Conservation (phyloP, 2,329 filamentous ascomycete species). For the Exophiala mesophila region DNA sequence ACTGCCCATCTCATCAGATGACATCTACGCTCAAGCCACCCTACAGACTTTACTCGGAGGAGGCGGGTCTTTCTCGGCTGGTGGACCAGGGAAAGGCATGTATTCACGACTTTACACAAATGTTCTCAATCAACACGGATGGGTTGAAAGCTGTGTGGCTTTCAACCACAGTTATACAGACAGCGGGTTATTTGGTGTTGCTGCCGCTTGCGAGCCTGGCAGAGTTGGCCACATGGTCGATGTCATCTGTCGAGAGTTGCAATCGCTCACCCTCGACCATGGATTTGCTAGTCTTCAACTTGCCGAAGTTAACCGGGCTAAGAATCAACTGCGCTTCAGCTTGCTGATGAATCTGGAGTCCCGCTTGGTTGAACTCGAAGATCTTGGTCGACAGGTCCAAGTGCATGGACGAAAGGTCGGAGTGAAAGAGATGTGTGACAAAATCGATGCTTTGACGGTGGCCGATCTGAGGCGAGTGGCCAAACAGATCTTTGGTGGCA, state of each 20-base stretch:
- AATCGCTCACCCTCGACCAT: constrained; percentile 67
- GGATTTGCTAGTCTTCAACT: constrained; percentile 69
- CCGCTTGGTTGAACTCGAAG: constrained; percentile 95
- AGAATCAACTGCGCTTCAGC: constrained; percentile 88
- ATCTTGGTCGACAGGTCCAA: constrained; percentile 90
- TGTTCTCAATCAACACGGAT: constrained; percentile 93
- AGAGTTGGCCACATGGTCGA: constrained; percentile 81
- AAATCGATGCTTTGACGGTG: constrained; percentile 77
- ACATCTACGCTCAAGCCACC: constrained; percentile 94
- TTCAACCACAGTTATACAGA: constrained; percentile 99
- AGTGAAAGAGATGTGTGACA: constrained; percentile 84
- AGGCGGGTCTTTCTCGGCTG: constrained; percentile 92
- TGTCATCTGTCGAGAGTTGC: constrained; percentile 88
- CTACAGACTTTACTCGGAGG: constrained; percentile 93
- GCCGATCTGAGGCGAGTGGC: constrained; percentile 79
- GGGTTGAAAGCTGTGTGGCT: constrained; percentile 91
- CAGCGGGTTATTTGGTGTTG: constrained; percentile 90
- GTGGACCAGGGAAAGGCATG: constrained; percentile 97
- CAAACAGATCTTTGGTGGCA: constrained; percentile 67
- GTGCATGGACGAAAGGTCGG: constrained; percentile 92
- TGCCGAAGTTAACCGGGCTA: constrained; percentile 81
- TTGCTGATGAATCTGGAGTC: constrained; percentile 97
- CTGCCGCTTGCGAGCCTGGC: constrained; percentile 74
- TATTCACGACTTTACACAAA: constrained; percentile 97
- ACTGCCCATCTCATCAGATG: constrained; percentile 78